Percentiles rank a stretch among this genome's conserved stretches.
Evolutionary conservation across 257 asterid genomes (phyloP).

Genomic region (Thymus quinquecostatus): DNA sequence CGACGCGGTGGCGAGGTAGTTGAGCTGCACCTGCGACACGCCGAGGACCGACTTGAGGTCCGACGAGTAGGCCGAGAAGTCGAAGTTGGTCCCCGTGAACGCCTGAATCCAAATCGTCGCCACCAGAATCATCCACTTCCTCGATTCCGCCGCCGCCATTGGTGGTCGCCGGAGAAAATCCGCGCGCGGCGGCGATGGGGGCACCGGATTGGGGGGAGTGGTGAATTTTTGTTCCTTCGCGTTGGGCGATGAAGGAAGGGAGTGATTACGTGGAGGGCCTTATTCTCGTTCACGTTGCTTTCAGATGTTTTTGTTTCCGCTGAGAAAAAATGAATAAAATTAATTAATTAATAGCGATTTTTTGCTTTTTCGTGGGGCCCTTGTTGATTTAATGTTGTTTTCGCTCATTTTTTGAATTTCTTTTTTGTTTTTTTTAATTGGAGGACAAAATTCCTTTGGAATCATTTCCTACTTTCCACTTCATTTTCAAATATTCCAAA

Average conservation of each 20-base stretch:
- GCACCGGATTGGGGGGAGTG: not conserved
- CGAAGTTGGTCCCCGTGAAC: slow-evolving; percentile 72
- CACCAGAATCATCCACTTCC: slow-evolving; percentile 82
- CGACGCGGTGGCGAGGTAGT: slow-evolving; percentile 87
- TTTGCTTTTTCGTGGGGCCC: not conserved
- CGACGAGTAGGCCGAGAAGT: slow-evolving; percentile 89
- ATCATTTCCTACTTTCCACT: no score
- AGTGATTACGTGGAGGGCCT: slow-evolving; percentile 47
- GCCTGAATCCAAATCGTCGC: slow-evolving; percentile 94
- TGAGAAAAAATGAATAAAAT: no score
- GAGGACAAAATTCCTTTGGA: no score
- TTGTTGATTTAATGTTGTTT: no score
- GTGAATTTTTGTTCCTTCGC: not conserved
- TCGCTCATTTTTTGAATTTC: no score
- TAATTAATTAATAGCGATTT: not conserved
- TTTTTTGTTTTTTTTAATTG: no score
- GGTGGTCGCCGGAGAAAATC: slow-evolving; percentile 5
- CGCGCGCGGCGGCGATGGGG: slow-evolving; percentile 16
- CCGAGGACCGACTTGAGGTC: slow-evolving; percentile 66
- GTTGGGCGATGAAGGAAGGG: not conserved
- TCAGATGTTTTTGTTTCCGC: not conserved
- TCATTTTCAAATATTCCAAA: no score
- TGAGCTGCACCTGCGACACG: slow-evolving; percentile 85
- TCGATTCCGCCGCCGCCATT: slow-evolving; percentile 57
- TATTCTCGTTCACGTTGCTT: slow-evolving; percentile 30